Conservation (phyloP, 192 early-diverging fungal species). For the Oehlia diaphana region DNA sequence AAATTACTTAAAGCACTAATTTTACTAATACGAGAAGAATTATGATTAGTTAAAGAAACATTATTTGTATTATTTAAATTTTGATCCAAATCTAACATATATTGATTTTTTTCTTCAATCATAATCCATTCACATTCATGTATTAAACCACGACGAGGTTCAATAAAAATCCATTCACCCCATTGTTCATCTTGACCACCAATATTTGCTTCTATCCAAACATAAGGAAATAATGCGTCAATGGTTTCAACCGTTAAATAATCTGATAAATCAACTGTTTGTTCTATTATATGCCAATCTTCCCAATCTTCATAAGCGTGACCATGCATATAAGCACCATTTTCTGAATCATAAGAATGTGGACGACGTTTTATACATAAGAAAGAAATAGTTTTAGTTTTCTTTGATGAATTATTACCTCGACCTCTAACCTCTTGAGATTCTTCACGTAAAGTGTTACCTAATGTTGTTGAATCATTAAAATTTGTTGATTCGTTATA, state of each 20-base stretch:
- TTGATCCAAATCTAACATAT: neutral
- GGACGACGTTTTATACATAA: constrained; percentile 4
- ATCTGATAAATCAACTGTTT: neutral
- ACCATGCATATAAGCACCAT: neutral
- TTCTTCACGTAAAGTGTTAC: neutral
- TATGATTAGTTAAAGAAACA: neutral
- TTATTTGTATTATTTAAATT: neutral
- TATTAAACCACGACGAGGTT: constrained; percentile 7
- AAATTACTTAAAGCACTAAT: neutral
- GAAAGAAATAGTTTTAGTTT: neutral
- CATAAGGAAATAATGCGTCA: constrained; percentile 24
- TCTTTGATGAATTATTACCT: neutral
- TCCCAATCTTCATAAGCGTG: neutral
- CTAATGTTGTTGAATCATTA: neutral
- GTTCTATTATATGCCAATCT: constrained; percentile 21
- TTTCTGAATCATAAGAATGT: neutral
- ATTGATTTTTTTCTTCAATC: constrained; percentile 19
- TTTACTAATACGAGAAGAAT: neutral
- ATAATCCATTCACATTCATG: constrained; percentile 26
- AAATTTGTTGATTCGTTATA: neutral
- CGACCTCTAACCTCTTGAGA: neutral
- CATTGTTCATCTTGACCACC: constrained; percentile 13
- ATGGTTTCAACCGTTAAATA: constrained; percentile 26
- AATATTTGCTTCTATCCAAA: constrained; percentile 20
- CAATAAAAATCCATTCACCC: constrained; percentile 29